A percentile compares a stretch with the other conserved stretches of the same genome.
Conservation (phyloP, 2,329 filamentous ascomycete species). For the Arthrinium phaeospermum region DNA sequence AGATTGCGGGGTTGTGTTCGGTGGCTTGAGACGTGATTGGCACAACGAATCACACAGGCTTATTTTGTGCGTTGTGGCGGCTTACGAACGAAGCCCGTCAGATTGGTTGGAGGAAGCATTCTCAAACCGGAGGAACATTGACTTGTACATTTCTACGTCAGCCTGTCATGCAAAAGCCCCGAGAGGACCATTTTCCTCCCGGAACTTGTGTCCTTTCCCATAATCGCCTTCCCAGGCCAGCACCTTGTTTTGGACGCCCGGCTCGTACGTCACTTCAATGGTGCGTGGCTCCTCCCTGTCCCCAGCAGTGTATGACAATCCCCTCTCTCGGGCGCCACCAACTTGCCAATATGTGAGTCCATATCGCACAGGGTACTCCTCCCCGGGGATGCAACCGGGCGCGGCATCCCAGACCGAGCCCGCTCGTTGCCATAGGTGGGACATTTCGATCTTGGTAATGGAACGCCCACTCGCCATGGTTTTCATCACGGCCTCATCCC, state of each 20-base stretch:
- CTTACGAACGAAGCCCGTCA: not conserved
- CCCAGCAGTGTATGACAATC: not conserved
- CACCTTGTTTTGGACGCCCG: not conserved
- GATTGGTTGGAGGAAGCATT: too few relatives aligned
- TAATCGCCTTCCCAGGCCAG: not conserved
- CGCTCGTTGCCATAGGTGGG: too few relatives aligned
- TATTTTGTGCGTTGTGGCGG: not conserved
- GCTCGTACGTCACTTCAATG: not conserved
- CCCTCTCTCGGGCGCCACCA: not conserved
- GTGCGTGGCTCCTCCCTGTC: not conserved
- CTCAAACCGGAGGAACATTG: too few relatives aligned
- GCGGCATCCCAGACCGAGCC: too few relatives aligned
- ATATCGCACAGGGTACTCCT: not conserved
- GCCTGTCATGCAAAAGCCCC: not conserved
- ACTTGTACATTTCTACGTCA: too few relatives aligned
- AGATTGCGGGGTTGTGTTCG: not conserved
- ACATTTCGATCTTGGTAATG: not conserved
- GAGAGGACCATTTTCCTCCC: not conserved
- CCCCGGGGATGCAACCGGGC: not conserved
- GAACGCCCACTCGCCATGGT: too few relatives aligned
- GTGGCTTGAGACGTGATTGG: not conserved
- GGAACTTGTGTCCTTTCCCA: not conserved
- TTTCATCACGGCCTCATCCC: too few relatives aligned
- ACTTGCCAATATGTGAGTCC: not conserved
- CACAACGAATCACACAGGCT: not conserved